These are phyloP conservation scores for Neonectria faginata DNA, from an alignment of 2,329 filamentous ascomycete genomes.

Conservation along the genomic window DNA sequence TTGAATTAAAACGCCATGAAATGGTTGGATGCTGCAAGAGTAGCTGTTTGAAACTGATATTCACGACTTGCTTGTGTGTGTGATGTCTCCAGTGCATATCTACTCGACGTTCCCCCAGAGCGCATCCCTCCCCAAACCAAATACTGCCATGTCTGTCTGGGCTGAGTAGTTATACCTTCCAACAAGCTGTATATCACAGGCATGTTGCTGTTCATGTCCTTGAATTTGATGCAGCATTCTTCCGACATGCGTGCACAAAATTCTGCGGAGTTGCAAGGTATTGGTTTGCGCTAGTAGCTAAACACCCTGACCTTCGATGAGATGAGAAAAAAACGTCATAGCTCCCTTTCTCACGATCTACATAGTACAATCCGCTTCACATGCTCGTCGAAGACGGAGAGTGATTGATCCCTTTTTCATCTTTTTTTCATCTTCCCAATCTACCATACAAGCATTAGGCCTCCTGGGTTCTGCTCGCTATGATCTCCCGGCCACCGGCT, in stretches of 20 bases:
- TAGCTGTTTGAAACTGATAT: not conserved
- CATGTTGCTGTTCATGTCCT: not conserved
- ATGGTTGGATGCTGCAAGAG: not conserved
- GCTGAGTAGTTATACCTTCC: not conserved
- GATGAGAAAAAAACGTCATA: conserved; percentile 3
- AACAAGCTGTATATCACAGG: not conserved
- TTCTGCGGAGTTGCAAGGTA: not conserved
- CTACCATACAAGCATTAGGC: not conserved
- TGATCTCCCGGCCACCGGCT: conserved; percentile 10
- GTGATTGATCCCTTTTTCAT: not conserved
- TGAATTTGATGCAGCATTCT: not conserved
- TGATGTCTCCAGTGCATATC: not conserved
- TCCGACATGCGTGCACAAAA: not conserved
- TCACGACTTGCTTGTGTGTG: not conserved
- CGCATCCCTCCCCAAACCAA: not conserved
- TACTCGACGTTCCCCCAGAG: not conserved
- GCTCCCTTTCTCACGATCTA: not conserved
- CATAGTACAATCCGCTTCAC: not conserved
- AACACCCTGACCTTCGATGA: not conserved
- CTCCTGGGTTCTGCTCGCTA: not conserved
- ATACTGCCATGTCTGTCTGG: not conserved
- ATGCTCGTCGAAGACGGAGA: not conserved
- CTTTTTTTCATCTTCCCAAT: not conserved
- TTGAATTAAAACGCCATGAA: not conserved
- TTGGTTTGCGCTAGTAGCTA: not conserved